Percentiles rank a stretch among this genome's conserved stretches.
Conservation (phyloP, 345 rosid genomes). For the Gossypium stocksii region DNA sequence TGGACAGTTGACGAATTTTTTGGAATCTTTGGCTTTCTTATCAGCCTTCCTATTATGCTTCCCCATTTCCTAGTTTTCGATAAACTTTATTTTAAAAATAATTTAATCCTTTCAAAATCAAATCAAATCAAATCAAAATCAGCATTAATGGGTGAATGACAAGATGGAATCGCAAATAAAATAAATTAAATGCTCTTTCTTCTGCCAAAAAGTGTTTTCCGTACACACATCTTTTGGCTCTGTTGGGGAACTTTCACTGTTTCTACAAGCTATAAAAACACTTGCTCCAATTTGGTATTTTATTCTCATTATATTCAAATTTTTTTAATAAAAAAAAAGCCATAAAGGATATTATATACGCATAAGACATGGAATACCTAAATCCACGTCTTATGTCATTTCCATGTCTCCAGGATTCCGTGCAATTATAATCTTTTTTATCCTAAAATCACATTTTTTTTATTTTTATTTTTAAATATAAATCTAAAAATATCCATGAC, state of each 20-base stretch:
- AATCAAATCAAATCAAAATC: not conserved
- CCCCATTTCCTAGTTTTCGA: not conserved
- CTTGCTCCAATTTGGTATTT: not conserved
- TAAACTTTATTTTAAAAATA: not conserved
- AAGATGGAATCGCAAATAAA: too few species aligned
- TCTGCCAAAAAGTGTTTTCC: not conserved
- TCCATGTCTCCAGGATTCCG: not conserved
- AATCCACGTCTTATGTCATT: not conserved
- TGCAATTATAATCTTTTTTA: not conserved
- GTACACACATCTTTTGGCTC: not conserved
- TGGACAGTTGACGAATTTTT: not conserved
- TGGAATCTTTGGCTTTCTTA: not conserved
- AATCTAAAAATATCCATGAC: too few species aligned
- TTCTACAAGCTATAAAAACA: not conserved
- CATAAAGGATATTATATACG: not conserved
- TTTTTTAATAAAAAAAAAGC: too few species aligned
- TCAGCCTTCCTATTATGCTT: not conserved
- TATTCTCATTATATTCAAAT: not conserved
- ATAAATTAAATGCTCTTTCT: not conserved
- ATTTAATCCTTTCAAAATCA: not conserved
- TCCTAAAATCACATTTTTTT: too few species aligned
- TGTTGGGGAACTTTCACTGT: not conserved
- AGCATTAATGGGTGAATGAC: too few species aligned
- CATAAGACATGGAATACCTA: not conserved
- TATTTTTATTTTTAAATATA: too few species aligned